Evolutionary conservation across 805 yeast genomes (phyloP), one percentile per base, ranked within the genome.

Genomic region (Ogataea paraovalis): DNA sequence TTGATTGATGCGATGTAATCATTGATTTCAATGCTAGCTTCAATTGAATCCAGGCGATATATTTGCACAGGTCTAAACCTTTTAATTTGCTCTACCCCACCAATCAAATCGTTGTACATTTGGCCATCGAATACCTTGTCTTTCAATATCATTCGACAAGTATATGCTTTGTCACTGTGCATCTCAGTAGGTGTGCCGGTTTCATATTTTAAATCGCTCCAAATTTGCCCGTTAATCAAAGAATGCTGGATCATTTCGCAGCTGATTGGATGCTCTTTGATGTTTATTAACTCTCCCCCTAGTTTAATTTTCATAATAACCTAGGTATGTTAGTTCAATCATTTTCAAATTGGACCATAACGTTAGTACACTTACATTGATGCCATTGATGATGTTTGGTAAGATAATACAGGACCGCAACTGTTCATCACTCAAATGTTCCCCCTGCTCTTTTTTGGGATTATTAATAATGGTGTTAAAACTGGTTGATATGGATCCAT

Each of bases 211-310:
- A 55, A 47, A 20, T 44, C 39, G 7, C 42, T 8, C 59, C 59
- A 55, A 3, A 53, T 28, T n/a, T 36, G 18, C 4, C 57, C 59
- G 13, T 51, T 45, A 6, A 42, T 33, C 36, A 53, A 43, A 36
- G 53, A 51, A 20, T 55, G 57, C 21, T 54, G 42, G 3, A 55
- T 19, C 55, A 55, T 46, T 41, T 55, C 59, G 39, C 59, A 51
- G 13, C 49, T 44, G 5, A 42, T 18, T 9, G 59, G 57, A 23
- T 55, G 54, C 2, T 30, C 38, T 1, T 9, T 22, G 3, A 50
- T 47, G 28, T 9, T 22, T 21, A 55, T 22, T 10, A 13, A n/a
- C 30, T 47, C 48, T 10, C 45, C 53, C 5, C 49, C 50, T 3
- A 55, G 42, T 12, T 19, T 7, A 22, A 55, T 36, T 6, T 43